Percentiles rank a stretch among this genome's conserved stretches.
phyloP scores from a whole-genome alignment of 2,329 filamentous ascomycete genomes.

The Arachnomyces sp. region DNA sequence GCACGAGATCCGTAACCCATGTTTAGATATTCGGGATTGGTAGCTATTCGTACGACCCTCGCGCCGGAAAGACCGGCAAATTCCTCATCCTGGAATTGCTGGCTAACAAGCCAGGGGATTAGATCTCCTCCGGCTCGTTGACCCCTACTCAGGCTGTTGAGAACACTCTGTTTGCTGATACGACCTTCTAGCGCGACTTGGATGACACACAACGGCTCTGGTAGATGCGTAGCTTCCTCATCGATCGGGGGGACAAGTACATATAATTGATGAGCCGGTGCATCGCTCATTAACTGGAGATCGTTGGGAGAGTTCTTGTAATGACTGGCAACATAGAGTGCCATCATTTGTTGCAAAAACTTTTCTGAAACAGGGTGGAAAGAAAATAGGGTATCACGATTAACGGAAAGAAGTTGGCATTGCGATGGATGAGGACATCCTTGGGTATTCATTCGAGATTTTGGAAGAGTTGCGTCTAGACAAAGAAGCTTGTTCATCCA shows the following conservation, averaged over 20 bases:
- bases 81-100: slow-evolving; percentile 96
- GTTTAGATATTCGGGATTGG: slow-evolving; percentile 82
- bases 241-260: slow-evolving; percentile 82
- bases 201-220: slow-evolving; percentile 89
- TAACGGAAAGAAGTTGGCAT: slow-evolving; percentile 88
- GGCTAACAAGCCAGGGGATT: slow-evolving; percentile 94
- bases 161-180: slow-evolving; percentile 86
- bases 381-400: slow-evolving; percentile 94
- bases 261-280: slow-evolving; percentile 91
- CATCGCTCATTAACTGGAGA: slow-evolving; percentile 96
- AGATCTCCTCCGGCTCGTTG: slow-evolving; percentile 85
- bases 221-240: slow-evolving; percentile 68
- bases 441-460: slow-evolving; percentile 61
- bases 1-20: slow-evolving; percentile 95
- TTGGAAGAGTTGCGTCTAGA: slow-evolving; percentile 82
- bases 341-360: slow-evolving; percentile 97
- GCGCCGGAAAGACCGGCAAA: slow-evolving; percentile 91
- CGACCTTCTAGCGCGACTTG: slow-evolving; percentile 91
- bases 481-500: slow-evolving; percentile 95
- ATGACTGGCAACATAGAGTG: slow-evolving; percentile 90
- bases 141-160: slow-evolving; percentile 82
- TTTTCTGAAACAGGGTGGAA: slow-evolving; percentile 96
- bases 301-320: slow-evolving; percentile 99
- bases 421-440: slow-evolving; percentile 85
- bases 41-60: slow-evolving; percentile 86